Base-by-base conservation (phyloP, 805 yeast species). In the Candida pini region DNA sequence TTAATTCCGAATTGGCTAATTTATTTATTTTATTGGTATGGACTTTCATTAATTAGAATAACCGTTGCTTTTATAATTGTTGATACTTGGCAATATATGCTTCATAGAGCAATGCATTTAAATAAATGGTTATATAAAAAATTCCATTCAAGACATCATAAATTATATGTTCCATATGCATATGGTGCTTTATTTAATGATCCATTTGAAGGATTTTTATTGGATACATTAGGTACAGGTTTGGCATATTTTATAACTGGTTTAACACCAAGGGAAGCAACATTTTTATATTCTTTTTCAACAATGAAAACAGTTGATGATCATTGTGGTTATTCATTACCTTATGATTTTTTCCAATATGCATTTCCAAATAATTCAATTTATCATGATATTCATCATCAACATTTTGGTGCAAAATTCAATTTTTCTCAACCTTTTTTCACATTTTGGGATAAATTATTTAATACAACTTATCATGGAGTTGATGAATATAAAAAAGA, bases 321-420 rank as follows among this genome's bases (percentile, higher is more conserved):
- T 59, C 98, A 92, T 62, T 92, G 97, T 60, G 98, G 98, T n/a
- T 92, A 90, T 60, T 78, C 89, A 19, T 67, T 92, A 36, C 97
- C 97, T 12, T 83, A 67, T 58, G 98, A 92, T 60, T 78, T 89
- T 16, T 83, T 92, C 70, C 98, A 92, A 67, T 55, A 77, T 28
- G 37, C 90, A 16, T 92, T 92, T 73, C 97, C 97, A 44, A 92
- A 92, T 64, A 88, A 92, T 56, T 83, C 97, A 10, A 82, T 88
- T 21, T 92, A 88, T 60, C 98, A 92, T 54, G 98, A 92, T 62
- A 89, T 92, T 48, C 98, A 92, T 58, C 98, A 92, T 62, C 98
- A 92, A 68, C 78, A 76, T 50, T 92, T 90, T 69, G 98, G 98
- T 25, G 78, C 92, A 63, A 87, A 87, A 66, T 78, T 81, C 38